A percentile compares a stretch with the other conserved stretches of the same genome.
Conservation (phyloP, 2,329 filamentous ascomycete species). For the Erysiphe pulchra region DNA sequence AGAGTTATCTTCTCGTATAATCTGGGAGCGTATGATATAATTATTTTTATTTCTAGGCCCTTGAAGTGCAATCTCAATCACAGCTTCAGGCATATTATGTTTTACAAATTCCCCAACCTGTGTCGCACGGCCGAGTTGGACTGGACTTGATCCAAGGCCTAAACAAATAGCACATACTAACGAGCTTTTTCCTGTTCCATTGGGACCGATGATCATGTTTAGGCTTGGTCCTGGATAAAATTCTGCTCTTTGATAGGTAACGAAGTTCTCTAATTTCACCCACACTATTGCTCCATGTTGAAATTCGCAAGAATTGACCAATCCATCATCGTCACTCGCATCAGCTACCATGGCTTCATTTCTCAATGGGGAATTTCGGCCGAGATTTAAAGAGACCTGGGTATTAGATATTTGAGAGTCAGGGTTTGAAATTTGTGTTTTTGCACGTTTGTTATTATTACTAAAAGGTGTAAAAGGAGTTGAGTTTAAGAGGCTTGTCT, state of each 20-base stretch:
- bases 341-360: too few relatives aligned
- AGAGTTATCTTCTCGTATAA: constrained; percentile 60
- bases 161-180: constrained; percentile 91
- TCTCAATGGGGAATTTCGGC: too few relatives aligned
- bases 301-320: constrained; percentile 11
- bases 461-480: neutral
- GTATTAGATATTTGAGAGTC: neutral
- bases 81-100: constrained; percentile 51
- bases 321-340: too few relatives aligned
- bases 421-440: neutral
- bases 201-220: constrained; percentile 98
- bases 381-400: too few relatives aligned
- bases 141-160: constrained; percentile 61
- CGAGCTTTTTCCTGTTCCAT: constrained; percentile 93
- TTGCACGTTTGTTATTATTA: neutral
- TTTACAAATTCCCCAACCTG: constrained; percentile 81
- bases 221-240: constrained; percentile 77
- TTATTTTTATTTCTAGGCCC: constrained; percentile 34
- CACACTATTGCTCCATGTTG: constrained; percentile 59
- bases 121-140: constrained; percentile 64
- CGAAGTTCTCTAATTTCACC: constrained; percentile 68
- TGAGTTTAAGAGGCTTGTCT: neutral
- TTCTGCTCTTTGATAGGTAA: constrained; percentile 81
- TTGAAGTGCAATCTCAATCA: constrained; percentile 73
- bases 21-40: constrained; percentile 46